Conservation (phyloP, 768 basidiomycete genomes). For the Xerocomellus intermedius region DNA sequence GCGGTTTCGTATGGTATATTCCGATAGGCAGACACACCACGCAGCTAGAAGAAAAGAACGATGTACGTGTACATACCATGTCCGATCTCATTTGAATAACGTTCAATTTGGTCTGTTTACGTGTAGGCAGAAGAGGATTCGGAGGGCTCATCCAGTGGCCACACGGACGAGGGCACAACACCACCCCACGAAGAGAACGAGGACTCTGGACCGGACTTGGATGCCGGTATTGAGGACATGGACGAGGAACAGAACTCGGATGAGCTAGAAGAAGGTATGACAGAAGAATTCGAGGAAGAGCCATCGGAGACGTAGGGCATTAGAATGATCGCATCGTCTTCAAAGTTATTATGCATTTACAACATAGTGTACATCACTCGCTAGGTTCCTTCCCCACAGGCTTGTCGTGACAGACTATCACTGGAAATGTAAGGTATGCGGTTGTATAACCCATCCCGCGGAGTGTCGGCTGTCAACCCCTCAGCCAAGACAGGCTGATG, state of each 20-base stretch:
- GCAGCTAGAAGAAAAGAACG: conserved; percentile 81
- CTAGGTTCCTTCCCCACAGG: neutral
- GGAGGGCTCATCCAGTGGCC: conserved; percentile 33
- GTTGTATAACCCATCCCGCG: neutral
- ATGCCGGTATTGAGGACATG: conserved; percentile 42
- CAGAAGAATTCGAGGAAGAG: conserved; percentile 57
- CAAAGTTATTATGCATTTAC: neutral
- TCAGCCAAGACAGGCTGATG: neutral
- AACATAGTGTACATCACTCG: conserved; percentile 1
- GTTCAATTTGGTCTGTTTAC: neutral
- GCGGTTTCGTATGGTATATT: conserved; percentile 65
- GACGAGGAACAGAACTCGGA: conserved; percentile 43
- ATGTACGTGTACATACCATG: conserved; percentile 44
- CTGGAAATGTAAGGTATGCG: conserved; percentile 1
- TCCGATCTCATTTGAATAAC: neutral
- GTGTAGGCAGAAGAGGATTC: conserved; percentile 37
- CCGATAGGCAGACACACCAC: conserved; percentile 75
- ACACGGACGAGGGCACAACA: conserved; percentile 28
- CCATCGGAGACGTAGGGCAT: conserved; percentile 20
- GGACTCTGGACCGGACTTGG: conserved; percentile 38
- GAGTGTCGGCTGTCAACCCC: neutral
- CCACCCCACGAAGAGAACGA: conserved; percentile 40
- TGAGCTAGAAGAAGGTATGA: conserved; percentile 43
- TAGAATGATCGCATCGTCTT: neutral
- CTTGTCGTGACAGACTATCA: neutral